Evolutionary conservation across 2,329 filamentous ascomycete species (phyloP).

Genomic region (Xylaria sp.): DNA sequence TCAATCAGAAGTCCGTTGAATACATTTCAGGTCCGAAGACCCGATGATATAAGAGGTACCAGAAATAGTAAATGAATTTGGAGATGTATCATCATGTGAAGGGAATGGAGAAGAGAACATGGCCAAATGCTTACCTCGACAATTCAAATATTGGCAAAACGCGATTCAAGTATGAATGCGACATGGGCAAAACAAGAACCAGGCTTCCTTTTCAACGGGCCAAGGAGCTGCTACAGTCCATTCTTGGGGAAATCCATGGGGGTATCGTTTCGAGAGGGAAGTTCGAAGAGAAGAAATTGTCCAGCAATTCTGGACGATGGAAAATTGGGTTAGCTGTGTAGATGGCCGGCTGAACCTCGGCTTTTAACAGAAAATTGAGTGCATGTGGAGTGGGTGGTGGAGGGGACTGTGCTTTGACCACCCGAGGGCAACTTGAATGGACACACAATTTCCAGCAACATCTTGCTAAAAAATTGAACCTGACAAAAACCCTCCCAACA

Average conservation of each 20-base stretch:
- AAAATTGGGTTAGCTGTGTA: constrained; percentile 17
- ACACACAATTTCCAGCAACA: constrained; percentile 29
- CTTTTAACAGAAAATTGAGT: background rate
- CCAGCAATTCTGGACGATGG: background rate
- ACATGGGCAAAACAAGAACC: too few relatives aligned
- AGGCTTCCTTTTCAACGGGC: background rate
- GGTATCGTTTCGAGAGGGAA: background rate
- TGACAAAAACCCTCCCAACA: constrained; percentile 23
- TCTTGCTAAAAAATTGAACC: constrained; percentile 26
- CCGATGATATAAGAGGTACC: constrained; percentile 97
- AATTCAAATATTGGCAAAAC: constrained; percentile 10
- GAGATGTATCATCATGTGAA: constrained; percentile 73
- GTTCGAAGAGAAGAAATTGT: constrained; percentile 3
- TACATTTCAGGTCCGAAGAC: constrained; percentile 69
- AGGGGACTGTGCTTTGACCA: constrained; percentile 30
- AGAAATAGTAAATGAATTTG: constrained; percentile 69
- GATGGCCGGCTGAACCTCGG: constrained; percentile 21
- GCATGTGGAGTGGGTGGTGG: background rate
- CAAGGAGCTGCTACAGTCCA: background rate
- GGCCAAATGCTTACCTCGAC: constrained; percentile 41
- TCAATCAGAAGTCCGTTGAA: constrained; percentile 81
- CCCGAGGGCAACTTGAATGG: constrained; percentile 7
- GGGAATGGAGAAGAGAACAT: constrained; percentile 20
- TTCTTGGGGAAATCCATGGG: background rate
- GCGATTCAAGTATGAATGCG: constrained; percentile 4